These are phyloP conservation scores for Calocybe gangraenosa DNA, from an alignment of 768 basidiomycete species.

Conservation along the genomic window DNA sequence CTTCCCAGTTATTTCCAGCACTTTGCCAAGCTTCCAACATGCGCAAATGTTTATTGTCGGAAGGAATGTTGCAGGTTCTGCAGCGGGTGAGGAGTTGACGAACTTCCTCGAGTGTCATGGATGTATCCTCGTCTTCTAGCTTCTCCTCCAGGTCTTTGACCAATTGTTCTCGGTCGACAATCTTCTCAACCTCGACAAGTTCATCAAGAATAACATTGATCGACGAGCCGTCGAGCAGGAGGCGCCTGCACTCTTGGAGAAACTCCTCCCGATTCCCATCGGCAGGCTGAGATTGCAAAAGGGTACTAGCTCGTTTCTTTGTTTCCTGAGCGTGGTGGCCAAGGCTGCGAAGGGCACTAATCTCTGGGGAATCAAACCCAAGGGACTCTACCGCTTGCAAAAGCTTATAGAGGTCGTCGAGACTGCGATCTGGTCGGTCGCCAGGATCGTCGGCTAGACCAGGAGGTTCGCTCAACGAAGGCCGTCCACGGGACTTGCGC, in stretches of 20 bases:
- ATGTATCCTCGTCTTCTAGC: constrained; percentile 54
- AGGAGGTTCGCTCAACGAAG: constrained; percentile 34
- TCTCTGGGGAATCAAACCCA: constrained; percentile 84
- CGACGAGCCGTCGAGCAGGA: constrained; percentile 67
- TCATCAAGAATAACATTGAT: constrained; percentile 85
- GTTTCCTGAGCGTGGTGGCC: constrained; percentile 64
- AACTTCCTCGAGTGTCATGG: constrained; percentile 73
- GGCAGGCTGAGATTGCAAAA: constrained; percentile 42
- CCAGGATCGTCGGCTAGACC: constrained; percentile 48
- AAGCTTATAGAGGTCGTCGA: constrained; percentile 68
- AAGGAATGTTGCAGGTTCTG: constrained; percentile 56
- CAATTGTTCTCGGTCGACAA: constrained; percentile 77
- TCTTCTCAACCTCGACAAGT: constrained; percentile 69
- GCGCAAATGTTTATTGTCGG: constrained; percentile 62
- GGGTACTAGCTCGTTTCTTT: constrained; percentile 45
- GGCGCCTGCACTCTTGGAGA: constrained; percentile 65
- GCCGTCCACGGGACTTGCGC: constrained; percentile 56
- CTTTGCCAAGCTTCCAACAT: constrained; percentile 60
- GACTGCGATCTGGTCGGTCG: constrained; percentile 66
- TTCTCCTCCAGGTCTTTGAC: constrained; percentile 71
- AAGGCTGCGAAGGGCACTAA: constrained; percentile 48
- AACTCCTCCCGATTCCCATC: constrained; percentile 49
- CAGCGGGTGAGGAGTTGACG: constrained; percentile 70
- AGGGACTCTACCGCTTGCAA: constrained; percentile 70
- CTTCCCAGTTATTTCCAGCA: constrained; percentile 77